These are phyloP conservation scores for Mariannaea sp. DNA, from an alignment of 2,329 filamentous ascomycete species.

Conservation along the genomic window DNA sequence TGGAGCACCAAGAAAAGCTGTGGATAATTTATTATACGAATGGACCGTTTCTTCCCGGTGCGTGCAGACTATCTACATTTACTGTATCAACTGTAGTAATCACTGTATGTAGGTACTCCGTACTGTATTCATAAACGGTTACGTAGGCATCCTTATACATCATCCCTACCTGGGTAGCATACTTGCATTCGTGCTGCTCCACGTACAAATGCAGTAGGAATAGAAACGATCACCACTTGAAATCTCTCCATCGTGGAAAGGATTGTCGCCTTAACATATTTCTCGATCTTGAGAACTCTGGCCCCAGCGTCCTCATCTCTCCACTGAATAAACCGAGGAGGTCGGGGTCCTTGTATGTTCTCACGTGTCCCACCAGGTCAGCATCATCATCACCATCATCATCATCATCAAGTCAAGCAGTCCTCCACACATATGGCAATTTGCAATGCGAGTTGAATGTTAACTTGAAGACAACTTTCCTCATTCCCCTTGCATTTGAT, in stretches of 20 bases:
- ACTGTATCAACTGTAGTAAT: too few relatives aligned
- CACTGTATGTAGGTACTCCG: too few relatives aligned
- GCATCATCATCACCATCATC: too few relatives aligned
- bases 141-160: too few relatives aligned
- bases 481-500: background rate
- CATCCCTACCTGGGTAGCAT: conserved; percentile 2
- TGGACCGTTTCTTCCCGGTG: too few relatives aligned
- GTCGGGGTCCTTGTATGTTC: conserved; percentile 1
- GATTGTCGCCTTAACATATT: conserved; percentile 30
- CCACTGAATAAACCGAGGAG: background rate
- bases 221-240: conserved; percentile 13
- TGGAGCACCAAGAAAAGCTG: background rate
- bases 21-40: too few relatives aligned
- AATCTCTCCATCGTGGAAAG: conserved; percentile 29
- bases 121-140: too few relatives aligned
- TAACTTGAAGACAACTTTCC: background rate
- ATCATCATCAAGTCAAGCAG: too few relatives aligned
- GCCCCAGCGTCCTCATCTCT: conserved; percentile 16
- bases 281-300: conserved; percentile 25
- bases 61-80: too few relatives aligned
- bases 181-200: conserved; percentile 1
- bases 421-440: too few relatives aligned
- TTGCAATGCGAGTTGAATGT: background rate
- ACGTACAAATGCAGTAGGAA: conserved; percentile 4
- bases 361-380: too few relatives aligned